These are phyloP conservation scores for Lichina pygmaea DNA, from an alignment of 495 filamentous ascomycete species.

Conservation along the genomic window DNA sequence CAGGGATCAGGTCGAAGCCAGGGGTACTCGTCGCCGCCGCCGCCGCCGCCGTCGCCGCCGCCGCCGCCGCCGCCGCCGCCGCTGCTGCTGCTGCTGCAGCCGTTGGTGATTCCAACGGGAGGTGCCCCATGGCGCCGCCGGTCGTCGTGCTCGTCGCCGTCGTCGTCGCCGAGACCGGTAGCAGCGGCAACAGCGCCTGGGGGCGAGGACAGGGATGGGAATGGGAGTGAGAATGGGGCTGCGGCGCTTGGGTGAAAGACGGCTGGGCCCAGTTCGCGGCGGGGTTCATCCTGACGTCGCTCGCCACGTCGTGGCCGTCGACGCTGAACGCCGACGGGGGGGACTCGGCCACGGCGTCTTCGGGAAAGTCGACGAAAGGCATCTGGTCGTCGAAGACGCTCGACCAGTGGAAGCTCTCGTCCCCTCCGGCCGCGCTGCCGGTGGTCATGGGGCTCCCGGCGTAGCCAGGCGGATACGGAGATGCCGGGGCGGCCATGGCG, in stretches of 20 bases:
- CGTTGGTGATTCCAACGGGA: too few relatives aligned
- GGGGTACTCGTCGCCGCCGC: neutral
- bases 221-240: constrained; percentile 15
- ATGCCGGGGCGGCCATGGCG: constrained; percentile 38
- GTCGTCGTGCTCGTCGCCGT: neutral
- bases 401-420: constrained; percentile 66
- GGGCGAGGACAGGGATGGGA: constrained; percentile 6
- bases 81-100: too few relatives aligned
- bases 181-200: constrained; percentile 31
- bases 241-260: constrained; percentile 12
- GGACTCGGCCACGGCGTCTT: constrained; percentile 68
- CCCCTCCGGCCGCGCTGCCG: constrained; percentile 17
- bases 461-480: constrained; percentile 43
- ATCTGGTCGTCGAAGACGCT: constrained; percentile 53
- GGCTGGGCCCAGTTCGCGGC: constrained; percentile 29
- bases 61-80: neutral
- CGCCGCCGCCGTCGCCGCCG: too few relatives aligned
- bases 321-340: constrained; percentile 89
- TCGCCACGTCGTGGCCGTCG: constrained; percentile 72
- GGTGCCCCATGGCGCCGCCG: too few relatives aligned
- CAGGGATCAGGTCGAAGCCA: constrained; percentile 5
- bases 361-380: constrained; percentile 38
- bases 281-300: constrained; percentile 76
- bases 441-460: constrained; percentile 27
- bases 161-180: neutral